Conservation (phyloP, 352 stramenopile species). For the Phytophthora kernoviae region DNA sequence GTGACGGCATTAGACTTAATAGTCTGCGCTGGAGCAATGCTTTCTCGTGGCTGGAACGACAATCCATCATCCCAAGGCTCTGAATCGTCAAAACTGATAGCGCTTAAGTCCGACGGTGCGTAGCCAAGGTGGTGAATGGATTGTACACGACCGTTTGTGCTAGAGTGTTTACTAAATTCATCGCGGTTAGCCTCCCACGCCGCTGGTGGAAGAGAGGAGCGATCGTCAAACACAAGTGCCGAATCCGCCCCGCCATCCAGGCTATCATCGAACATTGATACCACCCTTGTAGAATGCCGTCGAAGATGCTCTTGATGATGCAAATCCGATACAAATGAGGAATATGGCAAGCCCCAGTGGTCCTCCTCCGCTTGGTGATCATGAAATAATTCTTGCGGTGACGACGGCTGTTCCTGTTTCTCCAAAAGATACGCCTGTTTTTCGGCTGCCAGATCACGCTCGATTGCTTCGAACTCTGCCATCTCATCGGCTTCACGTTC, state of each 20-base stretch:
- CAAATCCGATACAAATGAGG: conserved; percentile 32
- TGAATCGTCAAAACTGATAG: conserved; percentile 82
- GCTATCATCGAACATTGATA: conserved; percentile 32
- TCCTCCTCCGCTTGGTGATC: conserved; percentile 15
- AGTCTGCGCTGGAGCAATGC: conserved; percentile 5
- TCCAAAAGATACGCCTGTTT: conserved; percentile 65
- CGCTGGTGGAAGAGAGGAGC: conserved; percentile 17
- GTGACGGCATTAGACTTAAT: conserved; percentile 2
- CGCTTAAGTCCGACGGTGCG: conserved; percentile 62
- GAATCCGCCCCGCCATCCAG: conserved; percentile 52
- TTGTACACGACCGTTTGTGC: neutral
- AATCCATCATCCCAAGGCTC: conserved; percentile 72
- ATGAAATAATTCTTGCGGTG: conserved; percentile 7
- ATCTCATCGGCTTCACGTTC: conserved; percentile 75
- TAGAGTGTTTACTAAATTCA: conserved; percentile 10
- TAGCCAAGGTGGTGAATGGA: conserved; percentile 12
- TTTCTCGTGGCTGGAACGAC: conserved; percentile 41
- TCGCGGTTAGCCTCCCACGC: conserved; percentile 18
- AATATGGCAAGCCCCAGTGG: conserved; percentile 26
- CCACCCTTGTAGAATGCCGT: conserved; percentile 7
- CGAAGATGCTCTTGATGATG: conserved; percentile 25
- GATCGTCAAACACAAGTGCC: conserved; percentile 45
- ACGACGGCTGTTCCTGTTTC: conserved; percentile 31
- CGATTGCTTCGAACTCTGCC: conserved; percentile 79
- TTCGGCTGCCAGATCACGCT: conserved; percentile 65